Evolutionary conservation across 345 rosid genomes (phyloP).

Genomic region (Euphorbia peplus): DNA sequence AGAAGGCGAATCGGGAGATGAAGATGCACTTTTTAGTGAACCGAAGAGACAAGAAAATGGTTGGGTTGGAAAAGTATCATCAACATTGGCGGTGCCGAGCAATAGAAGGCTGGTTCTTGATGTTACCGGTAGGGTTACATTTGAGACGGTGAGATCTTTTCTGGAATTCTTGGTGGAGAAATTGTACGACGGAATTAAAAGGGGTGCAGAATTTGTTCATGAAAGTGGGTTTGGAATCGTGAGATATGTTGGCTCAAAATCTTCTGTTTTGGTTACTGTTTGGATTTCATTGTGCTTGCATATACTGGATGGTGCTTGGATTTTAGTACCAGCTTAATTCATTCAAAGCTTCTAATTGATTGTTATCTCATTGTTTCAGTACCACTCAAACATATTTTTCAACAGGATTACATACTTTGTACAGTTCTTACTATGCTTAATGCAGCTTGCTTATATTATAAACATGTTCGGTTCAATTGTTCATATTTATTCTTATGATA

Average conservation of each 20-base stretch:
- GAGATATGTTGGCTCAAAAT: conserved; percentile 49
- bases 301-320: conserved; percentile 55
- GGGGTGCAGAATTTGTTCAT: conserved; percentile 32
- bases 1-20: conserved; percentile 10
- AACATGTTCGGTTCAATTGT: too few relatives aligned
- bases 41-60: conserved; percentile 21
- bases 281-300: conserved; percentile 65
- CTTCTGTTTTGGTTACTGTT: conserved; percentile 42
- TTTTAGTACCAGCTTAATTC: conserved; percentile 43
- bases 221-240: conserved; percentile 43
- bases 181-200: conserved; percentile 37
- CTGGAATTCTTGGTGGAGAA: conserved; percentile 57
- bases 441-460: neutral
- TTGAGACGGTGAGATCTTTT: conserved; percentile 66
- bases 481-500: too few relatives aligned
- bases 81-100: conserved; percentile 57
- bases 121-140: conserved; percentile 60
- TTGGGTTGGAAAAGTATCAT: conserved; percentile 57
- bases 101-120: conserved; percentile 70
- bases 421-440: neutral
- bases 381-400: too few relatives aligned
- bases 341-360: neutral
- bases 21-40: conserved; percentile 16
- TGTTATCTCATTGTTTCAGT: neutral
- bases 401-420: neutral